A percentile compares a stretch with the other conserved stretches of the same genome.
phyloP scores from a whole-genome alignment of 768 basidiomycete genomes.

The Lactarius deliciosus region DNA sequence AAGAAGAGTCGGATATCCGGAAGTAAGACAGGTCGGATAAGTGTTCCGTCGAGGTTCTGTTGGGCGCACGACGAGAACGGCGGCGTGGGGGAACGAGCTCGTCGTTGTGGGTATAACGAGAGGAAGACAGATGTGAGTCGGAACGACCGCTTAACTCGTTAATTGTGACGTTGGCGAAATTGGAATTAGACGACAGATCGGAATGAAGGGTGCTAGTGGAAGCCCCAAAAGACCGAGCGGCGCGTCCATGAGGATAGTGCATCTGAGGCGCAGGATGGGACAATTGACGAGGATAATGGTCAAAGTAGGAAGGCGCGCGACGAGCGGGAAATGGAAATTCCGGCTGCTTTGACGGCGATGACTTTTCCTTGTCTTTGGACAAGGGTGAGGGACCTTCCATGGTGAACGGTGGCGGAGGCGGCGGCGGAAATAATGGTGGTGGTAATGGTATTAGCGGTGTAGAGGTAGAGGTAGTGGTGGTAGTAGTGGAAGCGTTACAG shows the following conservation, averaged over 20 bases:
- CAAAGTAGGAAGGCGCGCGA: conserved; percentile 32
- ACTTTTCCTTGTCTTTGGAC: conserved; percentile 38
- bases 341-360: conserved; percentile 27
- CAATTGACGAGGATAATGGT: conserved; percentile 50
- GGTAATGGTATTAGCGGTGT: background rate
- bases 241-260: conserved; percentile 6
- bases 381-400: background rate
- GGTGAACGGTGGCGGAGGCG: background rate
- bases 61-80: conserved; percentile 20
- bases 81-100: conserved; percentile 23
- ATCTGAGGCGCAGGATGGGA: conserved; percentile 37
- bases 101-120: conserved; percentile 10
- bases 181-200: conserved; percentile 27
- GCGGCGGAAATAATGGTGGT: background rate
- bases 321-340: conserved; percentile 27
- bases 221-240: conserved; percentile 7
- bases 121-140: conserved; percentile 13
- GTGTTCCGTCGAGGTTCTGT: conserved; percentile 19
- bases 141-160: conserved; percentile 11
- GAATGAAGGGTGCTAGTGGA: conserved; percentile 18
- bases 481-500: background rate
- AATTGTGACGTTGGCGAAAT: conserved; percentile 17
- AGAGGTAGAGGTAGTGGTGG: background rate
- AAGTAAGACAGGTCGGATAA: conserved; percentile 32
- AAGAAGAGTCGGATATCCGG: conserved; percentile 67